Conservation (phyloP, 352 stramenopile genomes). For the Elongisporangium undulatum region DNA sequence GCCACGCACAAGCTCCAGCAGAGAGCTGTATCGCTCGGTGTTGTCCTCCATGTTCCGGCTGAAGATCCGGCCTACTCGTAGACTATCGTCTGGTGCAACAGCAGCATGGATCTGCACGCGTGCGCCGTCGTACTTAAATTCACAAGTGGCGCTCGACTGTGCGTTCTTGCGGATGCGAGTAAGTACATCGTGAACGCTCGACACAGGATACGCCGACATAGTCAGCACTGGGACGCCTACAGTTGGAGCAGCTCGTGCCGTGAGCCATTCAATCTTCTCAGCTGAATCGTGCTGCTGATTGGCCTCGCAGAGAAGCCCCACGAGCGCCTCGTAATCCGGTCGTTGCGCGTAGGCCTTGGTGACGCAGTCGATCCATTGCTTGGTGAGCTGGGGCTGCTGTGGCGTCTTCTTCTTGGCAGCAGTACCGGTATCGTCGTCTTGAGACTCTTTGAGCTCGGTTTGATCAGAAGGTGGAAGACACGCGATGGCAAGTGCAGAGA, state of each 20-base stretch:
- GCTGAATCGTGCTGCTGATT: conserved; percentile 16
- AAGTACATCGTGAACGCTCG: conserved; percentile 45
- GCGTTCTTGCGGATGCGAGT: conserved; percentile 39
- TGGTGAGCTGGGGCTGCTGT: conserved; percentile 7
- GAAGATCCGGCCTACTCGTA: conserved; percentile 46
- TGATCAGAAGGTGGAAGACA: conserved; percentile 8
- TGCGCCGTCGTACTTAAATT: conserved; percentile 85
- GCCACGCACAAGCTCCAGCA: conserved; percentile 32
- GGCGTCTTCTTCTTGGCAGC: neutral
- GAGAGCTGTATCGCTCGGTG: conserved; percentile 56
- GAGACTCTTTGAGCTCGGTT: neutral
- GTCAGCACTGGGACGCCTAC: conserved; percentile 65
- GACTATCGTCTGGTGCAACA: neutral
- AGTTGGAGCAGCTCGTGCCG: conserved; percentile 27
- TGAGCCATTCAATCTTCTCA: conserved; percentile 22
- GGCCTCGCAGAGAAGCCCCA: conserved; percentile 27
- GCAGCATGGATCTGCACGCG: conserved; percentile 70
- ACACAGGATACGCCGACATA: conserved; percentile 74
- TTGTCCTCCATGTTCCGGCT: conserved; percentile 84
- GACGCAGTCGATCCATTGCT: conserved; percentile 57
- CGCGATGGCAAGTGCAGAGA: conserved; percentile 54
- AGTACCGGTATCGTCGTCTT: neutral
- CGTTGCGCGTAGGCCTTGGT: conserved; percentile 64
- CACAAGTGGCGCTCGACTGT: conserved; percentile 40
- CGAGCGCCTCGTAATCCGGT: conserved; percentile 56